phyloP scores from a whole-genome alignment of 2,329 filamentous ascomycete genomes.

The Passalora sequoiae region DNA sequence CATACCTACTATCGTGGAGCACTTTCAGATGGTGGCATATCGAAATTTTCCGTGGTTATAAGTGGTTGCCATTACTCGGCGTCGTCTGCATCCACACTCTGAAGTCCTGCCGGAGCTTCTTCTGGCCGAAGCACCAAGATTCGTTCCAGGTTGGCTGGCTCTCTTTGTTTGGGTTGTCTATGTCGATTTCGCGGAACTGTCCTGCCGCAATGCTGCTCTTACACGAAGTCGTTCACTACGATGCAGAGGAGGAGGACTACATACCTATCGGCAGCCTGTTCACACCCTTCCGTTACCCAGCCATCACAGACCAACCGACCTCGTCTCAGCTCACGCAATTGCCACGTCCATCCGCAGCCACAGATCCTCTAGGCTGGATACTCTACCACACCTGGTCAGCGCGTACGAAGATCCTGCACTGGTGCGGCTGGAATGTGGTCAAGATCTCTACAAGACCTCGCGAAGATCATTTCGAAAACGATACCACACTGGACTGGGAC shows the following conservation, averaged over 20 bases:
- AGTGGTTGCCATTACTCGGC: constrained; percentile 14
- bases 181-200: too few relatives aligned
- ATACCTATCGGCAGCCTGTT: constrained; percentile 18
- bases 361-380: constrained; percentile 24
- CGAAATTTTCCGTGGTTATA: constrained; percentile 13
- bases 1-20: constrained; percentile 20
- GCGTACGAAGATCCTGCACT: constrained; percentile 16
- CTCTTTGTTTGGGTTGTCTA: constrained; percentile 9
- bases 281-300: constrained; percentile 22
- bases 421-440: constrained; percentile 23
- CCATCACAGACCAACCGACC: constrained; percentile 15
- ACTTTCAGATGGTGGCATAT: constrained; percentile 17
- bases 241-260: constrained; percentile 17
- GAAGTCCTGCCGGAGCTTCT: too few relatives aligned
- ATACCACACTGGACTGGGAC: constrained; percentile 2
- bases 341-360: not conserved
- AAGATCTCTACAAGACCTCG: constrained; percentile 1
- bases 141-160: constrained; percentile 4
- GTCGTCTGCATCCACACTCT: not conserved
- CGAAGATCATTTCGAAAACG: constrained; percentile 9
- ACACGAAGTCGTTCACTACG: constrained; percentile 13
- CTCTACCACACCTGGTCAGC: constrained; percentile 20
- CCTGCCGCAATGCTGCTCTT: constrained; percentile 19
- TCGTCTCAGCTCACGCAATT: constrained; percentile 1
- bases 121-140: not conserved